These are phyloP conservation scores for Cupressus sempervirens DNA, from an alignment of 75 land plant species.

Conservation along the genomic window DNA sequence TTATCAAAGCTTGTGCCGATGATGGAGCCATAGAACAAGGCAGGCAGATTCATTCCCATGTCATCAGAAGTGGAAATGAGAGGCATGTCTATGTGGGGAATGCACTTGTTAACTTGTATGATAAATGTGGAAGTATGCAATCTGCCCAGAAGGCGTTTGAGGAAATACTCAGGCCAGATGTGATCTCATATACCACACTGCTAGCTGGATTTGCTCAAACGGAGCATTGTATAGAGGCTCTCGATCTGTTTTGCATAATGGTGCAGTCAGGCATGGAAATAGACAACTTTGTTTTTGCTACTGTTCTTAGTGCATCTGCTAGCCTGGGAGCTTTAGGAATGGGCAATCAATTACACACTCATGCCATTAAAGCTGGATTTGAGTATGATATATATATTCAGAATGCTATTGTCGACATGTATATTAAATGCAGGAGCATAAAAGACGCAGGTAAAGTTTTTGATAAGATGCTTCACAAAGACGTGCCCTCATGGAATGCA, in stretches of 20 bases:
- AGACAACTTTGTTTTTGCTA: conserved; percentile 34
- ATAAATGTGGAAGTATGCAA: conserved; percentile 28
- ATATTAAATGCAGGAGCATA: not conserved
- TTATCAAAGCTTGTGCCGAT: conserved; percentile 41
- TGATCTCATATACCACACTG: not conserved
- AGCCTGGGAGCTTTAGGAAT: conserved; percentile 14
- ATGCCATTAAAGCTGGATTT: conserved; percentile 20
- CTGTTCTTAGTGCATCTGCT: conserved; percentile 41
- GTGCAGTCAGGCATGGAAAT: conserved; percentile 23
- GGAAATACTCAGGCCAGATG: not conserved
- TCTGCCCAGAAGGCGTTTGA: conserved; percentile 7
- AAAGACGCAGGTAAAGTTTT: conserved; percentile 42
- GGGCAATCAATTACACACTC: conserved; percentile 48
- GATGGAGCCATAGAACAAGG: conserved; percentile 8
- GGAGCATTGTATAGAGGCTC: not conserved
- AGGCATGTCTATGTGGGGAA: conserved; percentile 33
- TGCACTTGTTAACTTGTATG: conserved; percentile 54
- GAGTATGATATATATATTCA: conserved; percentile 14
- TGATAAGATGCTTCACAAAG: conserved; percentile 30
- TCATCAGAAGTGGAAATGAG: conserved; percentile 29
- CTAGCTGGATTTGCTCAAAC: not conserved
- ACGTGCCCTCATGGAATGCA: conserved; percentile 70
- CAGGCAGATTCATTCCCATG: conserved; percentile 39
- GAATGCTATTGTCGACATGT: not conserved
- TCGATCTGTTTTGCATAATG: not conserved